Conservation (phyloP, 805 yeast species). For the Ogataea haglerorum region DNA sequence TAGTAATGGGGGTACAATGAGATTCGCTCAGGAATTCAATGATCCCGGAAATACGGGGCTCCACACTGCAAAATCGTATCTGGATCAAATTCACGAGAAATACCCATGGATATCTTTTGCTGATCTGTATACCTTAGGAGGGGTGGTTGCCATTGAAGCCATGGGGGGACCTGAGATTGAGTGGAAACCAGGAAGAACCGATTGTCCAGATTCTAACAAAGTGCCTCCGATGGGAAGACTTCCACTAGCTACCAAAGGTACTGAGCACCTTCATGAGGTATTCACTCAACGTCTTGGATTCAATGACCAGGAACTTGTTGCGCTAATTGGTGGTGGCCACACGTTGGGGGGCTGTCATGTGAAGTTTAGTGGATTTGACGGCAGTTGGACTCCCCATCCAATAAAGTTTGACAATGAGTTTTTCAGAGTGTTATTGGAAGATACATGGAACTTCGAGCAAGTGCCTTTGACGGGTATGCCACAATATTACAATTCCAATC, state of each 20-base stretch:
- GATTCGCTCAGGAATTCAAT: conserved; percentile 49
- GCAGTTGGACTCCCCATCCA: conserved; percentile 45
- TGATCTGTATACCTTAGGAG: conserved; percentile 76
- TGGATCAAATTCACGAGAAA: conserved; percentile 51
- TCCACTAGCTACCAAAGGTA: conserved; percentile 69
- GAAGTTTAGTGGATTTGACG: conserved; percentile 46
- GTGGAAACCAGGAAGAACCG: conserved; percentile 83
- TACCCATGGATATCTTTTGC: conserved; percentile 75
- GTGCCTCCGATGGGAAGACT: conserved; percentile 67
- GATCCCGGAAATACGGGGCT: conserved; percentile 65
- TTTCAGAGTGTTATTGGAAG: conserved; percentile 45
- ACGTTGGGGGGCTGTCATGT: conserved; percentile 74
- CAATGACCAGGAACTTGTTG: conserved; percentile 68
- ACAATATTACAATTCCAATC: conserved; percentile 38
- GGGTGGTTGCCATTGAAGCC: conserved; percentile 74
- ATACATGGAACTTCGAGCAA: conserved; percentile 36
- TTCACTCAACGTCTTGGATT: conserved; percentile 62
- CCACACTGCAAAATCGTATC: conserved; percentile 51
- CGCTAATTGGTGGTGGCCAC: conserved; percentile 75
- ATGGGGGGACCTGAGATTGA: conserved; percentile 73
- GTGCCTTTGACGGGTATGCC: conserved; percentile 42
- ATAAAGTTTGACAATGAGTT: conserved; percentile 42
- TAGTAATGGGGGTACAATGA: conserved; percentile 70
- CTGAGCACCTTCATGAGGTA: conserved; percentile 59
- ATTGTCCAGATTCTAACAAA: conserved; percentile 44